phyloP scores from a whole-genome alignment of 768 basidiomycete genomes.

The Mycena polygramma region DNA sequence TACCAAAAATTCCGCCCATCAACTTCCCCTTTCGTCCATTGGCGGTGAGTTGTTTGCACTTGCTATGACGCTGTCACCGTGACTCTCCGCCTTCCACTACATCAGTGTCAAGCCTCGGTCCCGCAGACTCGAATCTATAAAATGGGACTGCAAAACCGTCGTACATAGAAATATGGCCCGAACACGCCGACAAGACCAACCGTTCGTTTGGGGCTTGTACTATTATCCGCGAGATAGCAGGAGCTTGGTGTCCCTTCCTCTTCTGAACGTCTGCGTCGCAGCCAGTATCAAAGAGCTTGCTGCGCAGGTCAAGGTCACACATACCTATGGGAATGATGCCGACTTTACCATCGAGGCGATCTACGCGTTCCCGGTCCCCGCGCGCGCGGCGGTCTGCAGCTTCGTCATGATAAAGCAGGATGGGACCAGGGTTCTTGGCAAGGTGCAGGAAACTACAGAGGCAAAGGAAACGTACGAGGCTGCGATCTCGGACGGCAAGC shows the following conservation, averaged over 20 bases:
- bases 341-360: slow-evolving; percentile 24
- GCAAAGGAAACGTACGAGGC: slow-evolving; percentile 28
- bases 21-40: not conserved
- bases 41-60: slow-evolving; percentile 1
- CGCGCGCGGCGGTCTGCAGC: slow-evolving; percentile 26
- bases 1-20: no score
- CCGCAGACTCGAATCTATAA: not conserved
- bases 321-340: slow-evolving; percentile 34
- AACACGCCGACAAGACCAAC: not conserved
- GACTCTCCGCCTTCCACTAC: not conserved
- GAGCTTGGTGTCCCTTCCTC: slow-evolving; percentile 21
- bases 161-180: not conserved
- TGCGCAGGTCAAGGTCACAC: slow-evolving; percentile 34
- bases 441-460: slow-evolving; percentile 32
- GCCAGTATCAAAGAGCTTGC: slow-evolving; percentile 37
- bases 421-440: slow-evolving; percentile 34
- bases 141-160: not conserved
- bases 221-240: slow-evolving; percentile 6
- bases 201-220: slow-evolving; percentile 17
- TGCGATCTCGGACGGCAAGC: slow-evolving; percentile 28
- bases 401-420: slow-evolving; percentile 35
- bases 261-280: slow-evolving; percentile 24
- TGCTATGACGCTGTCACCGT: not conserved
- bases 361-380: slow-evolving; percentile 37
- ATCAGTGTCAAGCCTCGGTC: not conserved